Evolutionary conservation across 768 basidiomycete species (phyloP).

Genomic region (Hericium coralloides): DNA sequence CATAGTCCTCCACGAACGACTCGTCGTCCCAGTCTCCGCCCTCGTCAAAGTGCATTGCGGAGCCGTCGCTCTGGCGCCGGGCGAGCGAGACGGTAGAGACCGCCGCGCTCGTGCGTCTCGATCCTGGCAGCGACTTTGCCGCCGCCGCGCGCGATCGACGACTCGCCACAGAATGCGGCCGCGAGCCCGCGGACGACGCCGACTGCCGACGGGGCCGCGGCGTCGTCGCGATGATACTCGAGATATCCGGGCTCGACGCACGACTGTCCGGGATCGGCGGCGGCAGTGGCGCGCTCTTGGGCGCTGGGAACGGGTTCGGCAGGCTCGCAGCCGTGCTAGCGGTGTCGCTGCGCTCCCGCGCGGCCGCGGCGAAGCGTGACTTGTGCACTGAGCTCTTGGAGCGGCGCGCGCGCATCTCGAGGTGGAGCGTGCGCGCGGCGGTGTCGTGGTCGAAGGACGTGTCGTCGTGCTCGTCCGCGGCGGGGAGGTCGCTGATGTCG

Average conservation of each 20-base stretch:
- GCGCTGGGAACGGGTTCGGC: too few relatives aligned
- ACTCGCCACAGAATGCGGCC: constrained; percentile 15
- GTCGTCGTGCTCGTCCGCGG: constrained; percentile 19
- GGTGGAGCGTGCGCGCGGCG: constrained; percentile 2
- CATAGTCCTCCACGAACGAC: constrained; percentile 21
- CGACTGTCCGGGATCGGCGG: neutral
- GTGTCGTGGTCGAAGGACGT: neutral
- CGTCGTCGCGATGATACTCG: constrained; percentile 22
- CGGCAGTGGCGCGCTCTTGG: too few relatives aligned
- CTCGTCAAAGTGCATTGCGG: constrained; percentile 1
- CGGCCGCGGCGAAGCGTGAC: neutral
- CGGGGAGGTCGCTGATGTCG: constrained; percentile 23
- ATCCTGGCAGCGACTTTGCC: constrained; percentile 9
- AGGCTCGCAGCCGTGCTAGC: too few relatives aligned
- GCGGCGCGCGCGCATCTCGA: constrained; percentile 5
- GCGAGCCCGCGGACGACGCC: constrained; percentile 15
- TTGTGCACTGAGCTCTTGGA: constrained; percentile 3
- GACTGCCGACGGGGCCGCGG: constrained; percentile 22
- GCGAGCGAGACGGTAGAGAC: constrained; percentile 6
- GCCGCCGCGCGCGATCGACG: neutral
- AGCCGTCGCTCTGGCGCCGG: constrained; percentile 17
- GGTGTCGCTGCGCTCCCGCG: constrained; percentile 1
- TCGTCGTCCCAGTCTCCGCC: constrained; percentile 18
- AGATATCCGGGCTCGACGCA: constrained; percentile 25
- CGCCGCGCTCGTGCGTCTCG: constrained; percentile 12